Evolutionary conservation across 306 rosid genomes (phyloP), one percentile per base, ranked within the genome.

Genomic region (Trifolium fragiferum): DNA sequence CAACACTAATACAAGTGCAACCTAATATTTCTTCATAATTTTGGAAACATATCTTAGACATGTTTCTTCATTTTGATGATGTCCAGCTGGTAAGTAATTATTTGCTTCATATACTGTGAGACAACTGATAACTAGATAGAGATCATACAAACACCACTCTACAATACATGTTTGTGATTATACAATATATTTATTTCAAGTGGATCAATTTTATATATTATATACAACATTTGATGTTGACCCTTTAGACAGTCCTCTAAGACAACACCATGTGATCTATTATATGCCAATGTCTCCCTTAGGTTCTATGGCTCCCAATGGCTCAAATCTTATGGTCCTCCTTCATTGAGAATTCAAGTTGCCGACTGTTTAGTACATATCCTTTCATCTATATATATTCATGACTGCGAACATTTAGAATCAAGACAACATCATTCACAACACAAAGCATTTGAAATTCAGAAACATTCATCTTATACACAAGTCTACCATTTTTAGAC

Each of bases 251-350:
- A 44, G 50, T 70, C 49, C 23, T 70, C 38, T 11, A 4, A 58
- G 72, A 77, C 82, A 72, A 61, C 43, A 59, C 69, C 88, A 68
- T 51, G 87, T 84, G 87, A 74, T 19, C 70, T 46, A 10, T 53
- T 8, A 50, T 23, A 49, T 68, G 63, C 4, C 50, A 60, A 51
- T 73, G 84, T 80, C 80, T 77, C 10, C 1, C 13, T 35, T 35
- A 7, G 1, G 10, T 35, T 35, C 2, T 35, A 60, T 73, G 84
- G 77, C 80, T 77, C 14, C 0, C 3, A 13, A 38, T 11, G 63
- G 23, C 19, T 32, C 23, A 33, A 0, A 23, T 8, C 40, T 16
- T 18, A 46, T 27, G 37, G 61, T 23, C 53, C 33, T 41, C 57
- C 23, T 14, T 32, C 40, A 19, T 51, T 57, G 46, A 35, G 68